Evolutionary conservation across 2,329 filamentous ascomycete genomes (phyloP), one percentile per base, ranked within the genome.

Genomic region (Neocatenulostroma microsporum): DNA sequence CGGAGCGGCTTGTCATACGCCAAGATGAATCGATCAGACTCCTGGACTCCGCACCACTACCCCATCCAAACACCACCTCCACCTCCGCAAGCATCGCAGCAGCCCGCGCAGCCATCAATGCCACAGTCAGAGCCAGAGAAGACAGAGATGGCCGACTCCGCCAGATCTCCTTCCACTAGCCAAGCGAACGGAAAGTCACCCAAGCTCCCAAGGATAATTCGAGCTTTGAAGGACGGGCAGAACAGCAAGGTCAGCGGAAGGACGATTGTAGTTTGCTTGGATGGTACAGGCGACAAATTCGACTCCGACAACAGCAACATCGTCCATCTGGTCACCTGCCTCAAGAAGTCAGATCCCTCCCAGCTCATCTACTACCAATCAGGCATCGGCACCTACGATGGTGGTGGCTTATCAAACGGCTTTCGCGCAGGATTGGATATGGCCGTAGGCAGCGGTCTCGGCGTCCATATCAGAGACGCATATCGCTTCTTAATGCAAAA

Each of bases 401-500:
- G 55, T 10, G 54, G 56, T 21, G 64, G 63, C 1, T 39, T 66
- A 14, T 55, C 51, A 31, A 58, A 57, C 42, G 64, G 64, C 21
- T 46, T 66, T 13, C 51, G 54, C 1, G 62, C 64, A 12, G 58
- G 54, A 1, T 36, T 67, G 30, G 63, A 67, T 40, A 65, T 66
- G 62, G 63, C 64, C 26, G 54, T 67, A 1, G 64, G 64, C 2
- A 61, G 56, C 41, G 61, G 62, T 2, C 55, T 68, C 7, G 65
- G 64, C 26, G 55, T 61, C 13, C 62, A 66, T 36, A 53, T 66
- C 30, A 54, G 56, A 37, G 62, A 63, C 41, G 62, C 61, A 2
- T 64, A 64, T 41, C 41, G 61, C 45, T 71, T 71, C 30, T 42
- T 71, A 6, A 70, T 70, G 68, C 53, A 67, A 21, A 69, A 66